Evolutionary conservation across 208 protist genomes (phyloP).

Genomic region (Angomonas ambiguus): DNA sequence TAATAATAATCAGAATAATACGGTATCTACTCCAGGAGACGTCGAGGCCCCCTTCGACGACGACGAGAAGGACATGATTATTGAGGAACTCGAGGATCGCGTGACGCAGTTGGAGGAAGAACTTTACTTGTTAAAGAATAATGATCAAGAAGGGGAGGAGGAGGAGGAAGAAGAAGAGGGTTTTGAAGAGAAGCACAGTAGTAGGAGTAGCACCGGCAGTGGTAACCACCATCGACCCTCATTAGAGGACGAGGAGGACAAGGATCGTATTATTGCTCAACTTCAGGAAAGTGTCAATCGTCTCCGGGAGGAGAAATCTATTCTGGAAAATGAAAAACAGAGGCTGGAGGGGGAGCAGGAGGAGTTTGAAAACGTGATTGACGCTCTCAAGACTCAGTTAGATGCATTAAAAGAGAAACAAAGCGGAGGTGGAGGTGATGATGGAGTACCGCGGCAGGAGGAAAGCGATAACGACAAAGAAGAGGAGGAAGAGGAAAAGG

Average conservation of each 20-base stretch:
- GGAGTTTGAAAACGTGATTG: too few species aligned
- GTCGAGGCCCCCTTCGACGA: too few species aligned
- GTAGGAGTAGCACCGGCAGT: too few species aligned
- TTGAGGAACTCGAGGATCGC: conserved; percentile 25
- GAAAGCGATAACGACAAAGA: background rate
- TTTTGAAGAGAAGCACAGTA: too few species aligned
- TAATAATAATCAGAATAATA: too few species aligned
- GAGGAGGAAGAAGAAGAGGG: conserved; percentile 8
- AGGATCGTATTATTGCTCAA: background rate
- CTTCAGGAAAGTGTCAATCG: background rate
- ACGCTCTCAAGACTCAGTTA: too few species aligned
- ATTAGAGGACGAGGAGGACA: background rate
- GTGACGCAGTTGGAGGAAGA: conserved; percentile 9
- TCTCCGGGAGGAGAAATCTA: background rate
- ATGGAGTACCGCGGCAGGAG: too few species aligned
- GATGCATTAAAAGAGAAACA: too few species aligned
- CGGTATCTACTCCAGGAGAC: too few species aligned
- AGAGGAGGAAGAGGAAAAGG: background rate
- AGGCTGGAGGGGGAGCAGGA: too few species aligned
- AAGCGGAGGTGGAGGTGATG: too few species aligned
- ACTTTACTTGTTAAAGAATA: background rate
- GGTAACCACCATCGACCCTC: too few species aligned
- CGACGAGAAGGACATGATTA: conserved; percentile 7
- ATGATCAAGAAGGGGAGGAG: conserved; percentile 8
- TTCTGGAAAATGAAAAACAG: background rate